These are phyloP conservation scores for Ceratobasidium papillatum DNA, from an alignment of 1,284 basidiomycete species.

Conservation along the genomic window DNA sequence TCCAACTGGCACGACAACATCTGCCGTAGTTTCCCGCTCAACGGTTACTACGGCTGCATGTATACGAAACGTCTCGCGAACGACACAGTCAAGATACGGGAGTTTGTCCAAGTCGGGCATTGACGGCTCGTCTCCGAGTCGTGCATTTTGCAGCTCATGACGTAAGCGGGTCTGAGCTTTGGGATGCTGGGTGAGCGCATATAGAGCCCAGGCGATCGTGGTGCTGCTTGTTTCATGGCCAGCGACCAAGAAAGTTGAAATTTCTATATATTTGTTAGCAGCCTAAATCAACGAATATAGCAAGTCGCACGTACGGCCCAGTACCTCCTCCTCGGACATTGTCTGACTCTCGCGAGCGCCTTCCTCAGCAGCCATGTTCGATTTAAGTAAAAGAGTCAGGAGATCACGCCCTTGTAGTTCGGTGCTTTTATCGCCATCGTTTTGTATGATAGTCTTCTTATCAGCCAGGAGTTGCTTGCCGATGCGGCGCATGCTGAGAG, in stretches of 20 bases:
- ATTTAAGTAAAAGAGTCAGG: conserved; percentile 47
- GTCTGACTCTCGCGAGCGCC: conserved; percentile 9
- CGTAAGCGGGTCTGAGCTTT: conserved; percentile 72
- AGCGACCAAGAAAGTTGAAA: conserved; percentile 5
- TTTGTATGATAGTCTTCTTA: conserved; percentile 48
- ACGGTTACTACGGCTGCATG: conserved; percentile 46
- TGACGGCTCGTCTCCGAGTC: conserved; percentile 56
- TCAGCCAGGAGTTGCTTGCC: conserved; percentile 51
- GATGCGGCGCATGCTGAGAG: conserved; percentile 48
- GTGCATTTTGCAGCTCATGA: conserved; percentile 63
- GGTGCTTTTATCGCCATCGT: conserved; percentile 25
- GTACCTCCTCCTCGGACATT: conserved; percentile 41
- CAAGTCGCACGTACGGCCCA: conserved; percentile 31
- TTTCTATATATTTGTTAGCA: background rate
- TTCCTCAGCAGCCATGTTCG: conserved; percentile 54
- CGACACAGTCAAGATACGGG: conserved; percentile 53
- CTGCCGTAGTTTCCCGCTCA: conserved; percentile 46
- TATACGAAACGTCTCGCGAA: conserved; percentile 50
- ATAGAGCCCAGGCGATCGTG: conserved; percentile 63
- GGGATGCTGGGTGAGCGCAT: conserved; percentile 64
- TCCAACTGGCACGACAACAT: conserved; percentile 52
- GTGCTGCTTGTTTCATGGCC: conserved; percentile 38
- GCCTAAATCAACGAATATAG: background rate
- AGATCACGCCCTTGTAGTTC: conserved; percentile 47
- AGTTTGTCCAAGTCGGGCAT: conserved; percentile 52